Evolutionary conservation across 2,329 filamentous ascomycete genomes (phyloP).

Genomic region (Coniochaeta sp.): DNA sequence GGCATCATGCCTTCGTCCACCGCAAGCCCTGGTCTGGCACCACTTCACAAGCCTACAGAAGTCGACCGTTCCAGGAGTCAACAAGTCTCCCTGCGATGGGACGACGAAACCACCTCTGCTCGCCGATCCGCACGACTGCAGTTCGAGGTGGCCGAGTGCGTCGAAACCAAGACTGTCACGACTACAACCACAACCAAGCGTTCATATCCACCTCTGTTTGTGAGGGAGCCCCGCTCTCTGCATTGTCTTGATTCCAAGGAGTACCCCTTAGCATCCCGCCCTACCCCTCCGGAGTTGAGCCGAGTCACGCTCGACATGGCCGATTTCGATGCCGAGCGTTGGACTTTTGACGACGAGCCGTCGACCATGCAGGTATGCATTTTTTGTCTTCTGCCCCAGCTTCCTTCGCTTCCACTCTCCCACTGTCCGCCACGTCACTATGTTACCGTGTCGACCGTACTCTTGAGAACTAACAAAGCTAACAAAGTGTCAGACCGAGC

Average conservation of each 20-base stretch:
- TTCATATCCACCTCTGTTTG: slow-evolving; percentile 77
- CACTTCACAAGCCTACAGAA: not conserved
- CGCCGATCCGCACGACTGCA: slow-evolving; percentile 28
- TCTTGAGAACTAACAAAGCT: not conserved
- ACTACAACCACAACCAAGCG: slow-evolving; percentile 85
- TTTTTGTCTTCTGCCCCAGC: not conserved
- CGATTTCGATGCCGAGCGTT: slow-evolving; percentile 44
- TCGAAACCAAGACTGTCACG: slow-evolving; percentile 68
- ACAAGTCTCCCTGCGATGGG: slow-evolving; percentile 25
- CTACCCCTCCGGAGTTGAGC: slow-evolving; percentile 72
- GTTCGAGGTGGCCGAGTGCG: slow-evolving; percentile 55
- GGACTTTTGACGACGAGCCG: slow-evolving; percentile 14
- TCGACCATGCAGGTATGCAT: slow-evolving; percentile 10
- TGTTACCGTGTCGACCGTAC: not conserved
- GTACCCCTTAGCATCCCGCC: slow-evolving; percentile 78
- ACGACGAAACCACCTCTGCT: slow-evolving; percentile 16
- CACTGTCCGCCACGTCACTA: not conserved
- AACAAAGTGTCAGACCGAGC: slow-evolving; percentile 7
- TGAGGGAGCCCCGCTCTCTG: slow-evolving; percentile 64
- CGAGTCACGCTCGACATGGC: slow-evolving; percentile 67
- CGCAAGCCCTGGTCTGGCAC: not conserved
- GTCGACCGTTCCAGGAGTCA: slow-evolving; percentile 13
- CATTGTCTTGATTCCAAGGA: slow-evolving; percentile 75
- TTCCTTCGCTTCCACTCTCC: not conserved
- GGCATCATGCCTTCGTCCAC: not conserved